These are phyloP conservation scores for Fusarium dimerum DNA, from an alignment of 2,329 filamentous ascomycete genomes.

Conservation along the genomic window DNA sequence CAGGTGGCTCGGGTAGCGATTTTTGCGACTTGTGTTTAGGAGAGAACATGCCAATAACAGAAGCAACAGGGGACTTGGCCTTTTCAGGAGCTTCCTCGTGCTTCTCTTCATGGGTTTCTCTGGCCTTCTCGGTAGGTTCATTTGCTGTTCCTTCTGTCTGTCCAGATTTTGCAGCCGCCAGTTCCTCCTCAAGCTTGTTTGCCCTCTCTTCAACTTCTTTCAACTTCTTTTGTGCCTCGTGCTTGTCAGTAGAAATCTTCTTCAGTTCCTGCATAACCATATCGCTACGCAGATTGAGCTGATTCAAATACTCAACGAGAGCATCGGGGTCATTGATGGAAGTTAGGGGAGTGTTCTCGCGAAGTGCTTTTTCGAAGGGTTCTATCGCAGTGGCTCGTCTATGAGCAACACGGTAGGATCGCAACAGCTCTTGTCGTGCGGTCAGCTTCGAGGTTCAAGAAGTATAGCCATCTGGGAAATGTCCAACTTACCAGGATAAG, in stretches of 20 bases:
- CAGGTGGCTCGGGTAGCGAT: constrained; percentile 27
- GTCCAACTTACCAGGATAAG: constrained; percentile 70
- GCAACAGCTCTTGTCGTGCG: constrained; percentile 64
- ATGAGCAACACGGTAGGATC: constrained; percentile 91
- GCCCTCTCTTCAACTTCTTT: constrained; percentile 68
- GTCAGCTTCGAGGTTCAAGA: constrained; percentile 3
- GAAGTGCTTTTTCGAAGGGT: constrained; percentile 86
- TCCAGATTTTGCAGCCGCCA: constrained; percentile 49
- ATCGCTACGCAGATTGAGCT: constrained; percentile 80
- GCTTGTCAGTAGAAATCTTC: constrained; percentile 78
- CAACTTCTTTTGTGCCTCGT: constrained; percentile 75
- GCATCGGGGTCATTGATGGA: constrained; percentile 84
- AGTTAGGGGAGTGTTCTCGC: constrained; percentile 88
- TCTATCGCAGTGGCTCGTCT: constrained; percentile 84
- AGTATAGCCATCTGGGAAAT: background rate
- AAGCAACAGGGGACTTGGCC: constrained; percentile 48
- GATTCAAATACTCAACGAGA: constrained; percentile 85
- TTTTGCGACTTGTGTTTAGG: constrained; percentile 44
- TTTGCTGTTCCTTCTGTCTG: constrained; percentile 27
- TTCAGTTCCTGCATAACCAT: constrained; percentile 96
- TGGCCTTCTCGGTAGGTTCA: constrained; percentile 34
- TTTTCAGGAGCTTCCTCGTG: constrained; percentile 25
- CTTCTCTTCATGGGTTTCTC: constrained; percentile 34
- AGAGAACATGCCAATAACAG: constrained; percentile 52
- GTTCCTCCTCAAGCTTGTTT: constrained; percentile 63